phyloP scores from a whole-genome alignment of 2,329 filamentous ascomycete genomes.

The Colletotrichum tropicale region DNA sequence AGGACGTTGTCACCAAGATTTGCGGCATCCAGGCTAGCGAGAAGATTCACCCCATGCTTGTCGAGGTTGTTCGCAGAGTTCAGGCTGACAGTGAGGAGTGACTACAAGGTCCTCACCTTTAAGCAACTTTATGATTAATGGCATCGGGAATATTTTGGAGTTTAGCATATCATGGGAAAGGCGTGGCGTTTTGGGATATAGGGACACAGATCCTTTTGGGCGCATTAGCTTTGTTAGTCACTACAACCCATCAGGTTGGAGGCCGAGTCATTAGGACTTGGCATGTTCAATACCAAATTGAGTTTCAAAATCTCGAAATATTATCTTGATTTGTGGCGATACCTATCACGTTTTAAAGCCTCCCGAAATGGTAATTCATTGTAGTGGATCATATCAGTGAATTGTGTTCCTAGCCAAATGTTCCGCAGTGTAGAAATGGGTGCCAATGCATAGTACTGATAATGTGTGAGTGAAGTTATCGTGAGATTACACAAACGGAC shows the following conservation, averaged over 20 bases:
- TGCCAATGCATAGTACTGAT: neutral
- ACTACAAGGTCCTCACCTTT: constrained; percentile 26
- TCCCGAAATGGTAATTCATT: too few species aligned
- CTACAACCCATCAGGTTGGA: neutral
- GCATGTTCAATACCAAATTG: neutral
- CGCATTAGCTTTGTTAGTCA: neutral
- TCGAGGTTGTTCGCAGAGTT: constrained; percentile 82
- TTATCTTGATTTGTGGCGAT: neutral
- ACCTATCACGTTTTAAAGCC: too few species aligned
- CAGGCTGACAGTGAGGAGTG: constrained; percentile 66
- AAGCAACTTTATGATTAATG: constrained; percentile 1
- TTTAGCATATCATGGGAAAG: constrained; percentile 13
- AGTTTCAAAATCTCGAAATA: neutral
- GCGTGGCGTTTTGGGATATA: neutral
- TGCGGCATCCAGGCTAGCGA: constrained; percentile 80
- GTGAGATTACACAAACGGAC: neutral
- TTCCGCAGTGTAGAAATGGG: too few species aligned
- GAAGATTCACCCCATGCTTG: constrained; percentile 77
- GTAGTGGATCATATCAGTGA: too few species aligned
- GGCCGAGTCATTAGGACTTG: neutral
- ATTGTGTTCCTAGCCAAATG: too few species aligned
- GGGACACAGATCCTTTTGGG: neutral
- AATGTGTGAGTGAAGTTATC: neutral
- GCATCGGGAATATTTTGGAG: neutral
- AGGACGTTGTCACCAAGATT: constrained; percentile 79